Percentiles rank a stretch among this genome's conserved stretches.
These are phyloP conservation scores for Ganoderma lingzhi DNA, from an alignment of 1,284 basidiomycete genomes.

Conservation along the genomic window DNA sequence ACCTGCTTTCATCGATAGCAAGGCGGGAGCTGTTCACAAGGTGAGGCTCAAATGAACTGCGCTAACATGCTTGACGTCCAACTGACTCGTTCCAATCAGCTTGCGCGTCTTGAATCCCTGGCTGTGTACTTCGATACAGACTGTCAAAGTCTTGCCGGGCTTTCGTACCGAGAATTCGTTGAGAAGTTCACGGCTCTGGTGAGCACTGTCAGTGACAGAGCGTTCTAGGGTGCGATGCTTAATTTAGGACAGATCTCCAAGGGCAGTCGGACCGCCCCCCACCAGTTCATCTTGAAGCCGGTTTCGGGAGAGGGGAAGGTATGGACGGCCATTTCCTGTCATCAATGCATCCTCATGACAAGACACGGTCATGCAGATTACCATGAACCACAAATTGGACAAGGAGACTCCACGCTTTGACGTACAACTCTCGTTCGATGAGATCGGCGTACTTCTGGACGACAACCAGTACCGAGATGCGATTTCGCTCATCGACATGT, in stretches of 20 bases:
- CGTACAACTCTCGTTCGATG: conserved; percentile 90
- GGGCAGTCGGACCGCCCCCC: conserved; percentile 61
- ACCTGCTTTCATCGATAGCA: conserved; percentile 95
- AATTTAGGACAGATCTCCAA: conserved; percentile 66
- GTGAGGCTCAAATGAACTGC: conserved; percentile 46
- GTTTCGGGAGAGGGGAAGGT: conserved; percentile 95
- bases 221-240: conserved; percentile 8
- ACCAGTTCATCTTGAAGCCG: conserved; percentile 97
- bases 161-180: conserved; percentile 74
- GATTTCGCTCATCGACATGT: conserved; percentile 95
- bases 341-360: conserved; percentile 6
- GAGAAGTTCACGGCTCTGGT: conserved; percentile 84
- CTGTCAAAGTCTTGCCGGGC: conserved; percentile 81
- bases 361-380: conserved; percentile 56
- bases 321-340: conserved; percentile 35
- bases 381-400: conserved; percentile 85
- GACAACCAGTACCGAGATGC: conserved; percentile 96
- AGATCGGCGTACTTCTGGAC: conserved; percentile 94
- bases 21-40: conserved; percentile 91
- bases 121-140: conserved; percentile 98
- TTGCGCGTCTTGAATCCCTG: conserved; percentile 89
- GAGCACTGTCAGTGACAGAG: conserved; percentile 28
- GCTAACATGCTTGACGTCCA: neutral
- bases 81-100: conserved; percentile 48
- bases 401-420: conserved; percentile 87